Conservation (phyloP, 2,329 filamentous ascomycete species). For the Aureobasidium lini region DNA sequence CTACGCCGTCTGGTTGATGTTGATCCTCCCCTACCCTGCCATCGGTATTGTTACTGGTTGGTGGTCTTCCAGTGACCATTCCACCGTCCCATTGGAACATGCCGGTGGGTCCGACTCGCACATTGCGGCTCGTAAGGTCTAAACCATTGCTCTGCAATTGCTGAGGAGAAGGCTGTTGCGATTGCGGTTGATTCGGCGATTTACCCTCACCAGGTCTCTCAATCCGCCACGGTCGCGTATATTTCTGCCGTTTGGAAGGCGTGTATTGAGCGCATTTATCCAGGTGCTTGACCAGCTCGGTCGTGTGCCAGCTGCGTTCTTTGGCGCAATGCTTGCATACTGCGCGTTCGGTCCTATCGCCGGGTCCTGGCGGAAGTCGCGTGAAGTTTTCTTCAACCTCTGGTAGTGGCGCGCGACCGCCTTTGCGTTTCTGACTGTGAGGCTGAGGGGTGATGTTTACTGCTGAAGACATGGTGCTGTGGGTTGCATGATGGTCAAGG, state of each 20-base stretch:
- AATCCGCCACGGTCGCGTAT: slow-evolving; percentile 6
- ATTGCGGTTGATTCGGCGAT: neutral
- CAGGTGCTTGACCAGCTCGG: slow-evolving; percentile 10
- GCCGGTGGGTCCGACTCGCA: neutral
- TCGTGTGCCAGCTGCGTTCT: slow-evolving; percentile 11
- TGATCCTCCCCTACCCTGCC: neutral
- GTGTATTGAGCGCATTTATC: slow-evolving; percentile 10
- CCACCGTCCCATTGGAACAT: neutral
- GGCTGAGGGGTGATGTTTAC: neutral
- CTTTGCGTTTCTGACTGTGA: slow-evolving; percentile 2
- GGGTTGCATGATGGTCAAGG: slow-evolving; percentile 3
- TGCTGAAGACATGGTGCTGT: slow-evolving; percentile 6
- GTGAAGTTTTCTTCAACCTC: slow-evolving; percentile 11
- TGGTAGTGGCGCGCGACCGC: slow-evolving; percentile 1
- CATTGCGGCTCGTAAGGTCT: neutral
- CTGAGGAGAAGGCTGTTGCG: neutral
- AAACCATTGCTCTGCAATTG: neutral
- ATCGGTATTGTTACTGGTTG: neutral
- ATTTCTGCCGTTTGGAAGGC: slow-evolving; percentile 6
- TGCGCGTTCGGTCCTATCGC: slow-evolving; percentile 9
- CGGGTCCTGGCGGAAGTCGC: slow-evolving; percentile 1
- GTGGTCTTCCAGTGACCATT: neutral
- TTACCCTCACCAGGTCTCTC: neutral
- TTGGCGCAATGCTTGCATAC: slow-evolving; percentile 8
- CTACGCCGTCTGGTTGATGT: neutral